These are phyloP conservation scores for Gynostemma pentaphyllum DNA, from an alignment of 306 rosid species.

Conservation along the genomic window DNA sequence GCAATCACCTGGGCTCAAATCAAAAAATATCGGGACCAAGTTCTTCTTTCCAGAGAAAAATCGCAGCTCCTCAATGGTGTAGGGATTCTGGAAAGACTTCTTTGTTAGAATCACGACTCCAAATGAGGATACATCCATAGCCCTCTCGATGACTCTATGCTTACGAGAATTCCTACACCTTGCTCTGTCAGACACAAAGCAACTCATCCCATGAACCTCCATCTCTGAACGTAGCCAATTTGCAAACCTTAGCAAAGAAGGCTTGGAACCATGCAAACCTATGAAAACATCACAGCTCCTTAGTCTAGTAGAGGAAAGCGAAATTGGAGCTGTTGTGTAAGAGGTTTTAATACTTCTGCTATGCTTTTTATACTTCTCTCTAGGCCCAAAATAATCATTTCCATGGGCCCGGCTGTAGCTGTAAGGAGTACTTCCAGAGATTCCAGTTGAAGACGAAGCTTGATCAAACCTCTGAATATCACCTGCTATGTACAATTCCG, in stretches of 20 bases:
- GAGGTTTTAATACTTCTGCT: constrained; percentile 27
- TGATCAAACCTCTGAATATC: constrained; percentile 41
- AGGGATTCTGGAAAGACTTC: constrained; percentile 78
- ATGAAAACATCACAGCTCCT: constrained; percentile 71
- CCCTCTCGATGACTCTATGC: constrained; percentile 52
- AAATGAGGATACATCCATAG: constrained; percentile 78
- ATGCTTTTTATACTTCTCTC: constrained; percentile 34
- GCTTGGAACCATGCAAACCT: constrained; percentile 62
- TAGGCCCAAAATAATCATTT: constrained; percentile 23
- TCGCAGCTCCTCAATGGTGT: constrained; percentile 66
- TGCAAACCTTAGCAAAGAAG: constrained; percentile 46
- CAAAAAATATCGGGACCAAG: constrained; percentile 74
- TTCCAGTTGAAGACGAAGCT: constrained; percentile 43
- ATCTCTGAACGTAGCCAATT: constrained; percentile 78
- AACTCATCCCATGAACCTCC: constrained; percentile 77
- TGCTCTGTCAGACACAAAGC: constrained; percentile 70
- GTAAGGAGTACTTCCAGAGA: constrained; percentile 47
- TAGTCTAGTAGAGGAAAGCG: constrained; percentile 51
- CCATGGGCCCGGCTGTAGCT: constrained; percentile 26
- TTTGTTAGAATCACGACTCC: constrained; percentile 62
- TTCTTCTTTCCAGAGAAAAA: constrained; percentile 68
- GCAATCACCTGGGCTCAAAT: constrained; percentile 66
- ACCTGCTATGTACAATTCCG: constrained; percentile 27
- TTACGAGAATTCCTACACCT: constrained; percentile 55
- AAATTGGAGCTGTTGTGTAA: constrained; percentile 33